A percentile compares a stretch with the other conserved stretches of the same genome.
Evolutionary conservation across 1,139 yeast species (phyloP).

Genomic region (Saccharomyces hybrid): DNA sequence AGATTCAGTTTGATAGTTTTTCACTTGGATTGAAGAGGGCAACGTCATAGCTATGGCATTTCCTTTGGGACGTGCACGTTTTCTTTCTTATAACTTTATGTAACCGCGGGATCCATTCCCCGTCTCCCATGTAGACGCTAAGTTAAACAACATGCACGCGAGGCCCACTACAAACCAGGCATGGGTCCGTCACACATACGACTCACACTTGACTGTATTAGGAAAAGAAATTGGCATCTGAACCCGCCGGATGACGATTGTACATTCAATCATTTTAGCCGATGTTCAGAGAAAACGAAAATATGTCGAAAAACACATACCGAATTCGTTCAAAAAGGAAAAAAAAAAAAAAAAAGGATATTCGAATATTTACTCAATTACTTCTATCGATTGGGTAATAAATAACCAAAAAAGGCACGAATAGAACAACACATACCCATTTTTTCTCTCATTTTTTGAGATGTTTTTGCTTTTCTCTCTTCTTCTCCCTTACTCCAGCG

Average conservation of each 20-base stretch:
- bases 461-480: neutral
- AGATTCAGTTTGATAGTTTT: too few species aligned
- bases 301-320: neutral
- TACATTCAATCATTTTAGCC: neutral
- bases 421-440: neutral
- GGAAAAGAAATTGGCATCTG: neutral
- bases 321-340: neutral
- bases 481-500: neutral
- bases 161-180: neutral
- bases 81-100: neutral
- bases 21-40: too few species aligned
- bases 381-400: neutral
- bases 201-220: neutral
- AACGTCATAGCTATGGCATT: neutral
- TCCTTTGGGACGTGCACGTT: neutral
- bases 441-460: neutral
- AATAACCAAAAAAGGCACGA: neutral
- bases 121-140: neutral
- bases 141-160: neutral
- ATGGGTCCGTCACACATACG: too few species aligned
- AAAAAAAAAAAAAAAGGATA: neutral
- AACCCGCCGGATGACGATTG: neutral
- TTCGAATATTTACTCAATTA: neutral
- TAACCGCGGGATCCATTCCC: neutral
- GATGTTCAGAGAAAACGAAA: neutral